Evolutionary conservation across 2,329 filamentous ascomycete genomes (phyloP), one percentile per base, ranked within the genome.

Genomic region (Volutella citrinella): DNA sequence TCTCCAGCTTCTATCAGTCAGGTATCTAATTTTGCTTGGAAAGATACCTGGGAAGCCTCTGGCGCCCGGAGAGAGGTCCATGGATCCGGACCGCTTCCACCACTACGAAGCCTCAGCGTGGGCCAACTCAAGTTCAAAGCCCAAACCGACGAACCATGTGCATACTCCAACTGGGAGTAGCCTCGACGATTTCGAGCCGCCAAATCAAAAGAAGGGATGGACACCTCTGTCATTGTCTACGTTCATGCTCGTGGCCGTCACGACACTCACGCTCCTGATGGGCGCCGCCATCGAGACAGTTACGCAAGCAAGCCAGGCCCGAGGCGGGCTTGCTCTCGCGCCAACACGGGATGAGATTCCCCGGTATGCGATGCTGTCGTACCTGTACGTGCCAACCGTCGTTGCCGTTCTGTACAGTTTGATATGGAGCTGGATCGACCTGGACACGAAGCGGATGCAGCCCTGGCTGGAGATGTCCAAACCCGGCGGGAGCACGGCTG

Each of bases 381-480:
- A 75, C n/a, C 46, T 70, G 0, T 79, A 77, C 28, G 43, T 70
- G 0, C 77, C 78, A 0, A 81, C 70, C 0, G 60, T 80, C 0
- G 31, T 79, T 0, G 69, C 76, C 0, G 69, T 81, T 0, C 7
- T 74, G 0, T 81, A 77, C 41, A 74, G 74, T 23, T 61, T 80
- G 2, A 27, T 71, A 0, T 82, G 77, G 76, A 67, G 63, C 4
- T 79, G 76, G 74, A 64, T 80, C 0, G 78, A 82, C 31, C 50
- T 82, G 0, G 74, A 83, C 21, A 59, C 67, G 0, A 78, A 79
- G 38, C 47, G 79, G 0, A 58, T 82, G 27, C 76, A 83, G 20
- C 78, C 78, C 0, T 83, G 71, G 61, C 69, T 78, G 10, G 74
- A 80, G 15, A 34, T 82, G 1, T 78, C 75, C 0, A 69, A 65